Evolutionary conservation across 2,329 filamentous ascomycete genomes (phyloP).

Genomic region (Trichoderma sp.): DNA sequence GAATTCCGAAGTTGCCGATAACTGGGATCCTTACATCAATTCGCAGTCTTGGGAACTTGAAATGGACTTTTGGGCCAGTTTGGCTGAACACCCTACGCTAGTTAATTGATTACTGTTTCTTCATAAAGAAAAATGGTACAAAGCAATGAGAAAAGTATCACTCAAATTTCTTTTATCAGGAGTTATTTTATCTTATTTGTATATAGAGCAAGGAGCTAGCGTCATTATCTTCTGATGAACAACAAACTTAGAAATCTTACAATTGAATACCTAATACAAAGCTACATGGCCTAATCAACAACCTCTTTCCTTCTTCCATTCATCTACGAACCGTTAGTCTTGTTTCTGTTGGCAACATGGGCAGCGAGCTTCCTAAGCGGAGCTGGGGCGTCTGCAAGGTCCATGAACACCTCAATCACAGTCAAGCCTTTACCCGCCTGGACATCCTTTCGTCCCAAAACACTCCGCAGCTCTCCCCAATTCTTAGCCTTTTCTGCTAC

Average conservation of each 20-base stretch:
- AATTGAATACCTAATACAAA: not conserved
- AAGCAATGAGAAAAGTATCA: not conserved
- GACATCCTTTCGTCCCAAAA: not conserved
- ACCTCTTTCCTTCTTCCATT: not conserved
- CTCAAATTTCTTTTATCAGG: not conserved
- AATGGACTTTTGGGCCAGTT: conserved; percentile 16
- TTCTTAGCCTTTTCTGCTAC: not conserved
- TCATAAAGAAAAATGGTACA: not conserved
- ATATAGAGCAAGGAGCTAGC: not conserved
- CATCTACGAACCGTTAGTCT: not conserved
- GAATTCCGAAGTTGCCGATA: not conserved
- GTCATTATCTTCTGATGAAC: not conserved
- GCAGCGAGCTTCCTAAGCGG: not conserved
- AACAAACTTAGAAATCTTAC: not conserved
- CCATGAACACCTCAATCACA: conserved; percentile 6
- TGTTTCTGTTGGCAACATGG: not conserved
- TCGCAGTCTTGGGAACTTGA: conserved; percentile 18
- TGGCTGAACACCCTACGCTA: conserved; percentile 6
- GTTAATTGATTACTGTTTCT: not conserved
- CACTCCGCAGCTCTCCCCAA: conserved; percentile 7
- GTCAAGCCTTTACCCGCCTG: conserved; percentile 5
- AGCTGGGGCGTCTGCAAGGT: not conserved
- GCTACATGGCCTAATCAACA: not conserved
- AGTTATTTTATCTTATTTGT: not conserved
- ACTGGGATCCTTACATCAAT: conserved; percentile 15